phyloP scores from a whole-genome alignment of 148 eudicot genomes.

The Rhododendron ovatum region DNA sequence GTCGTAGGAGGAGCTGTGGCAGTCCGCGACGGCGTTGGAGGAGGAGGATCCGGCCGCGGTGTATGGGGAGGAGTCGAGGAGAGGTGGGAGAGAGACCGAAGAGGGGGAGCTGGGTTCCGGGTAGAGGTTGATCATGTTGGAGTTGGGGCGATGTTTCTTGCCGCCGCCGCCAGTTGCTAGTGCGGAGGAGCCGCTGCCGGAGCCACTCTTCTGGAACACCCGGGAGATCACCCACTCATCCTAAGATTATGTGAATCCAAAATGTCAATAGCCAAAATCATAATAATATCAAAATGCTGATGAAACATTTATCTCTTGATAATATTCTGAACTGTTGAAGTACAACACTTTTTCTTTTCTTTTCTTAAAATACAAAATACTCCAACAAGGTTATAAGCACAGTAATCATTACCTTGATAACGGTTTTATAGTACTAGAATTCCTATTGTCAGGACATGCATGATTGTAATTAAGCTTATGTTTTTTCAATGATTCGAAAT shows the following conservation, averaged over 20 bases:
- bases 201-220: slow-evolving; percentile 55
- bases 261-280: neutral
- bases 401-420: no score
- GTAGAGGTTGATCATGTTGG: slow-evolving; percentile 17
- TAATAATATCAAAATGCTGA: neutral
- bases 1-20: slow-evolving; percentile 44
- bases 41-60: slow-evolving; percentile 13
- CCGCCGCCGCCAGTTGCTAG: slow-evolving; percentile 5
- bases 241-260: slow-evolving; percentile 11
- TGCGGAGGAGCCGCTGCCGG: slow-evolving; percentile 23
- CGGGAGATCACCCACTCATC: slow-evolving; percentile 82
- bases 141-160: slow-evolving; percentile 18
- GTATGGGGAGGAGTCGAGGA: slow-evolving; percentile 49
- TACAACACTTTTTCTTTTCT: no score
- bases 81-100: slow-evolving; percentile 49
- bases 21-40: slow-evolving; percentile 19
- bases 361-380: no score
- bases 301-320: no score
- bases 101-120: slow-evolving; percentile 51
- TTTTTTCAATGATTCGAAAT: neutral
- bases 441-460: no score
- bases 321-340: no score
- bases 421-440: no score
- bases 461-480: no score
- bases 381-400: no score